A percentile compares a stretch with the other conserved stretches of the same genome.
Evolutionary conservation across 2,329 filamentous ascomycete species (phyloP).

Genomic region (Epichloe bromicola): DNA sequence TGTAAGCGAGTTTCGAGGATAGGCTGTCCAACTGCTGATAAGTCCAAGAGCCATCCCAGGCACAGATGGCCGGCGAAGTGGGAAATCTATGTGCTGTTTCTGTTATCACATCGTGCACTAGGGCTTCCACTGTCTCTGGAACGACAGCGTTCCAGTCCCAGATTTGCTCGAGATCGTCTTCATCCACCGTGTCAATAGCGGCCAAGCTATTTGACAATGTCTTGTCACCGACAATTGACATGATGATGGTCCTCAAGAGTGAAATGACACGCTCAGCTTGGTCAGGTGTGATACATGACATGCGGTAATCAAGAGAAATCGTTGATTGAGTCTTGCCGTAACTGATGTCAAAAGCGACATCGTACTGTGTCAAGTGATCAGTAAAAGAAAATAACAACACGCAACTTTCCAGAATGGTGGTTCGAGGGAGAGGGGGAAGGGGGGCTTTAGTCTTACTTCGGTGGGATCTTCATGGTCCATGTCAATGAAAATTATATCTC

Average conservation of each 20-base stretch:
- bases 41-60: slow-evolving; percentile 28
- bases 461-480: slow-evolving; percentile 2
- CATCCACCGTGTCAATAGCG: neutral
- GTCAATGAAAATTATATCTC: neutral
- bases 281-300: neutral
- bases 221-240: neutral
- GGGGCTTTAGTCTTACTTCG: neutral
- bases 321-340: slow-evolving; percentile 1
- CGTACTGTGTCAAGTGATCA: neutral
- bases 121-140: slow-evolving; percentile 5
- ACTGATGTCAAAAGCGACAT: neutral
- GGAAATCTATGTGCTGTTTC: slow-evolving; percentile 6
- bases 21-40: slow-evolving; percentile 17
- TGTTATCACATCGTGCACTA: slow-evolving; percentile 12
- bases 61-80: slow-evolving; percentile 8
- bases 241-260: neutral
- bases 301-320: neutral
- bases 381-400: neutral
- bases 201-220: neutral
- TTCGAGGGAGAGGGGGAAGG: no score
- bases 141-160: slow-evolving; percentile 10
- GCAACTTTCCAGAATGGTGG: no score
- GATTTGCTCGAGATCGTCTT: slow-evolving; percentile 2
- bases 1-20: slow-evolving; percentile 7
- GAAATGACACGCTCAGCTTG: slow-evolving; percentile 1